Base-by-base conservation (phyloP, 2,329 filamentous ascomycete species). In the Fusarium tupiense region DNA sequence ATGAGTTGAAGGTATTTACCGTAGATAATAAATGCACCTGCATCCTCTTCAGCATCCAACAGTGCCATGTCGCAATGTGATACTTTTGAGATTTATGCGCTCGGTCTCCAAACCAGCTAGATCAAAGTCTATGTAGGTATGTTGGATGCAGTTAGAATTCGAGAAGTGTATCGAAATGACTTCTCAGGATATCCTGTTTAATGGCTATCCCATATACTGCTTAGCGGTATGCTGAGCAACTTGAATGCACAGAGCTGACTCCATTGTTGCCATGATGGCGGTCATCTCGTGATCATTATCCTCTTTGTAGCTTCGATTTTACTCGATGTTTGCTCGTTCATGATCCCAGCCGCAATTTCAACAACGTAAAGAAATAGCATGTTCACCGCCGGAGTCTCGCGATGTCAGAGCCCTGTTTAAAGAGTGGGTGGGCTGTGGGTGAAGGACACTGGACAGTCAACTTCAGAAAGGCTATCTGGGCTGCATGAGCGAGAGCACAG, bases 341-440 rank as follows among this genome's bases (percentile, higher is more conserved):
- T 47, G 57, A 64, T 56, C 47, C 67, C 44, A 57, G 49, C 64
- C 54, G 56, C 49, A 56, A 62, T 59, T 64, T 49, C 53, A 60
- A 35, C n/a, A 61, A 58, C 52, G 35, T 50, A 35, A 64, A 38
- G 33, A 44, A 54, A 66, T 59, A 46, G 22, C 57, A 53, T 58
- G 52, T 66, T 78, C 76, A 78, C 76, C 76, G 76, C 76, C 73
- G 69, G 71, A 69, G 65, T 69, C 72, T 76, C 52, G 70, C 67
- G 76, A 64, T 61, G 61, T 47, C 59, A 40, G 31, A 75, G 69
- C 57, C 47, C 40, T 69, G 46, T 66, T 52, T 40, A 43, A 52
- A 41, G 43, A 71, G 63, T 71, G 74, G 67, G 64, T 74, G 76
- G 68, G 67, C 59, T 74, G 76, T 62, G 69, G 46, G 52, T 56